These are phyloP conservation scores for Phytophthora foliorum DNA, from an alignment of 352 stramenopile genomes.

Conservation along the genomic window DNA sequence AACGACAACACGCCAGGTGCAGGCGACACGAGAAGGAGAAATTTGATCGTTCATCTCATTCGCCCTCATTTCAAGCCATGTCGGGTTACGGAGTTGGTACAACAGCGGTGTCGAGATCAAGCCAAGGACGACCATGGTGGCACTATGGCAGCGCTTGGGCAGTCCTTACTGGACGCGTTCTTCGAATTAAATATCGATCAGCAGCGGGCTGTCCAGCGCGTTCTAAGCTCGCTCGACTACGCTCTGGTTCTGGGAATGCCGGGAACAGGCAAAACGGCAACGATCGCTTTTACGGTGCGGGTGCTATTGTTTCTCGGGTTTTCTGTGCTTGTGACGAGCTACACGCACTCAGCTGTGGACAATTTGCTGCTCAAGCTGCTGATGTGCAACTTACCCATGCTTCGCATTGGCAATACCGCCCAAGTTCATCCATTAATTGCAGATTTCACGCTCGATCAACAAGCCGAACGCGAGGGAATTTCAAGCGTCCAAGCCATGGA, in stretches of 20 bases:
- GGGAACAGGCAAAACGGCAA: slow-evolving; percentile 97
- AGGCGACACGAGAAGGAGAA: slow-evolving; percentile 62
- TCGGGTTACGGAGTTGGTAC: slow-evolving; percentile 52
- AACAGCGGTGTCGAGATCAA: slow-evolving; percentile 41
- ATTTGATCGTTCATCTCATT: slow-evolving; percentile 71
- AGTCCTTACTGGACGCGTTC: slow-evolving; percentile 60
- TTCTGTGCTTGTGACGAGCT: slow-evolving; percentile 97
- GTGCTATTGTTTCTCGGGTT: slow-evolving; percentile 93
- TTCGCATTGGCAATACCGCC: slow-evolving; percentile 77
- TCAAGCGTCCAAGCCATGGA: slow-evolving; percentile 62
- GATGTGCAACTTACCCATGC: slow-evolving; percentile 60
- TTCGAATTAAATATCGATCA: slow-evolving; percentile 82
- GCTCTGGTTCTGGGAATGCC: slow-evolving; percentile 95
- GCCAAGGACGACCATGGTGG: slow-evolving; percentile 21
- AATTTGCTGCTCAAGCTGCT: slow-evolving; percentile 96
- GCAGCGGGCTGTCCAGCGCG: slow-evolving; percentile 71
- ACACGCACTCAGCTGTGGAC: slow-evolving; percentile 99
- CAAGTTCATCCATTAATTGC: slow-evolving; percentile 80
- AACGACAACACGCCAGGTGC: slow-evolving; percentile 30
- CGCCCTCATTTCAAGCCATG: slow-evolving; percentile 70
- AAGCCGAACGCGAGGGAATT: slow-evolving; percentile 40
- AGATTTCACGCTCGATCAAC: slow-evolving; percentile 60
- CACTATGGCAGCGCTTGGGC: slow-evolving; percentile 25
- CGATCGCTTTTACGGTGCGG: slow-evolving; percentile 95
- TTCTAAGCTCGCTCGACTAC: slow-evolving; percentile 95